Evolutionary conservation across 768 basidiomycete genomes (phyloP).

Genomic region (Asterophora parasitica): DNA sequence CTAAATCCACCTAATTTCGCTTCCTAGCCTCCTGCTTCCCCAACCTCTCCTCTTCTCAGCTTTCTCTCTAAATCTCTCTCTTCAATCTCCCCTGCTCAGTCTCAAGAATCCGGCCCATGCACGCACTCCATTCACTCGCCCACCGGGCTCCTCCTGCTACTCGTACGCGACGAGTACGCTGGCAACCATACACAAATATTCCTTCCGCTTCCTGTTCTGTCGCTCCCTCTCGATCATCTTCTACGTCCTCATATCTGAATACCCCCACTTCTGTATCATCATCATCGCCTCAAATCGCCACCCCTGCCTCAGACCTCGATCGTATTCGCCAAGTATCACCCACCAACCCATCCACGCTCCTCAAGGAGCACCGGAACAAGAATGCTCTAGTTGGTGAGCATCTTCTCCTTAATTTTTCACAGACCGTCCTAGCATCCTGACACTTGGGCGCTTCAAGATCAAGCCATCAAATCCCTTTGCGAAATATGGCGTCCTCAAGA

Average conservation of each 20-base stretch:
- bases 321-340: conserved; percentile 16
- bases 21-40: conserved; percentile 12
- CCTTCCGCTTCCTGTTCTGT: conserved; percentile 34
- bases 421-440: conserved; percentile 10
- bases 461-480: conserved; percentile 70
- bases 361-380: conserved; percentile 52
- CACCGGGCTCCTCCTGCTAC: conserved; percentile 68
- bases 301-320: conserved; percentile 31
- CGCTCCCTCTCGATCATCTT: conserved; percentile 36
- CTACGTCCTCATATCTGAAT: conserved; percentile 39
- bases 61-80: conserved; percentile 21
- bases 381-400: conserved; percentile 72
- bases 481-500: conserved; percentile 81
- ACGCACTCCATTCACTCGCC: conserved; percentile 49
- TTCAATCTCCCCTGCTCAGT: conserved; percentile 26
- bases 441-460: conserved; percentile 43
- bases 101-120: conserved; percentile 29
- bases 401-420: conserved; percentile 8
- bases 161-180: conserved; percentile 65
- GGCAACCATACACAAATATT: conserved; percentile 71
- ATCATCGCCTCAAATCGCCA: conserved; percentile 37
- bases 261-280: conserved; percentile 55
- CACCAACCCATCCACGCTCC: conserved; percentile 21
- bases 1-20: conserved; percentile 32
- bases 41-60: conserved; percentile 23